Percentiles rank a stretch among this genome's conserved stretches.
phyloP scores from a whole-genome alignment of 2,329 filamentous ascomycete species.

The Sodiomyces alkalinus region DNA sequence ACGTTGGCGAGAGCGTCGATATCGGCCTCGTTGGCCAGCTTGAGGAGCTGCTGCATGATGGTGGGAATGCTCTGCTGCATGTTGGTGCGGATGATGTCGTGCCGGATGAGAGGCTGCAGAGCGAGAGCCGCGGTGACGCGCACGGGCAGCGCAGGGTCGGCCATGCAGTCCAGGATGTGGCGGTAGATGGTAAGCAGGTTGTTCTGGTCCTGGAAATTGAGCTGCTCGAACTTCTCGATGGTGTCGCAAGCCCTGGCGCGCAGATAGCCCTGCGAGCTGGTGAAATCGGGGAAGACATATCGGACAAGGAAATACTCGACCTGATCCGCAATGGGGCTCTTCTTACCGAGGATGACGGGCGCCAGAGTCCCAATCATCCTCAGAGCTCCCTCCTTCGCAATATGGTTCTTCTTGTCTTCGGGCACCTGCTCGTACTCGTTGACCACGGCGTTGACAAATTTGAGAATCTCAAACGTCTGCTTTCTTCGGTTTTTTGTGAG shows the following conservation, averaged over 20 bases:
- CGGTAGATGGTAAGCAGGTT: slow-evolving; percentile 94
- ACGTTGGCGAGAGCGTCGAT: slow-evolving; percentile 95
- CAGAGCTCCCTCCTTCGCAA: slow-evolving; percentile 91
- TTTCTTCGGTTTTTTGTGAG: slow-evolving; percentile 90
- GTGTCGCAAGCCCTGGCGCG: slow-evolving; percentile 93
- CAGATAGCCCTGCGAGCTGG: slow-evolving; percentile 80
- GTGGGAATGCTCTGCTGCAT: slow-evolving; percentile 98
- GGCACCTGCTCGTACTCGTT: slow-evolving; percentile 78
- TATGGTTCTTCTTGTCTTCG: slow-evolving; percentile 80
- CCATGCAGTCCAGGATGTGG: slow-evolving; percentile 94
- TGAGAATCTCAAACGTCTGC: slow-evolving; percentile 87
- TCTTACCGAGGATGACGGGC: slow-evolving; percentile 89
- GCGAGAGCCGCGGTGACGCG: slow-evolving; percentile 88
- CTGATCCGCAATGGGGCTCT: slow-evolving; percentile 93
- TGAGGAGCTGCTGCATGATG: slow-evolving; percentile 97
- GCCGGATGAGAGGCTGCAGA: slow-evolving; percentile 86
- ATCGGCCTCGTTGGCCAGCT: slow-evolving; percentile 94
- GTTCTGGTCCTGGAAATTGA: slow-evolving; percentile 92
- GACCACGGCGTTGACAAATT: slow-evolving; percentile 89
- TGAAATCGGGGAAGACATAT: slow-evolving; percentile 96
- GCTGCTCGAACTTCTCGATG: slow-evolving; percentile 92
- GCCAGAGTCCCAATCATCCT: slow-evolving; percentile 95
- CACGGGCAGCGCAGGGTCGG: slow-evolving; percentile 82
- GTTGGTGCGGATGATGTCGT: slow-evolving; percentile 82
- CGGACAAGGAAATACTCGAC: slow-evolving; percentile 98